phyloP scores from a whole-genome alignment of 176 grass and related monocot species.

The Paspalum notatum region DNA sequence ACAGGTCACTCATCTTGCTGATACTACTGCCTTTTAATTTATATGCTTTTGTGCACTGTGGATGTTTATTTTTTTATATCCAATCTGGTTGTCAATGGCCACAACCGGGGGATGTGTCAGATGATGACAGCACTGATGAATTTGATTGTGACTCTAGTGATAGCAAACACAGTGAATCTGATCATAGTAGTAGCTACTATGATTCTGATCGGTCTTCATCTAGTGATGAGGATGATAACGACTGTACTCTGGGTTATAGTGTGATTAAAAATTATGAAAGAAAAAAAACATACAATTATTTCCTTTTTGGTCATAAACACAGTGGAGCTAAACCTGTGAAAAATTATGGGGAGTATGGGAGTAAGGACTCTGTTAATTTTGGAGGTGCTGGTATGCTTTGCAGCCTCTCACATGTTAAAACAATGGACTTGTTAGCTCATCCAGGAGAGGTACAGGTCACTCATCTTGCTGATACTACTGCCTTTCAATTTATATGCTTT shows the following conservation, averaged over 20 bases:
- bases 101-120: too few relatives aligned
- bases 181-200: not conserved
- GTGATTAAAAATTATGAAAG: not conserved
- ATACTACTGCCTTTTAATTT: not conserved
- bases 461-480: not conserved
- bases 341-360: not conserved
- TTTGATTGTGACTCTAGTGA: not conserved
- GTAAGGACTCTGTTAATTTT: not conserved
- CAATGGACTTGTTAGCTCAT: conserved; percentile 17
- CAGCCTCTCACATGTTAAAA: conserved; percentile 26
- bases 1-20: not conserved
- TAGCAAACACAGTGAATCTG: not conserved
- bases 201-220: conserved; percentile 10
- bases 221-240: not conserved
- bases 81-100: too few relatives aligned
- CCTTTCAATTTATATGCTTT: not conserved
- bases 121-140: too few relatives aligned
- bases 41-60: not conserved
- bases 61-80: not conserved
- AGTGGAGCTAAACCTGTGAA: not conserved
- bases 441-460: conserved; percentile 14
- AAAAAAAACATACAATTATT: not conserved
- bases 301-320: not conserved
- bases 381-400: conserved; percentile 1
- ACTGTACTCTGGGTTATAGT: conserved; percentile 5